Base-by-base conservation (phyloP, 1,284 basidiomycete species). In the Sanghuangporus sanghuang region DNA sequence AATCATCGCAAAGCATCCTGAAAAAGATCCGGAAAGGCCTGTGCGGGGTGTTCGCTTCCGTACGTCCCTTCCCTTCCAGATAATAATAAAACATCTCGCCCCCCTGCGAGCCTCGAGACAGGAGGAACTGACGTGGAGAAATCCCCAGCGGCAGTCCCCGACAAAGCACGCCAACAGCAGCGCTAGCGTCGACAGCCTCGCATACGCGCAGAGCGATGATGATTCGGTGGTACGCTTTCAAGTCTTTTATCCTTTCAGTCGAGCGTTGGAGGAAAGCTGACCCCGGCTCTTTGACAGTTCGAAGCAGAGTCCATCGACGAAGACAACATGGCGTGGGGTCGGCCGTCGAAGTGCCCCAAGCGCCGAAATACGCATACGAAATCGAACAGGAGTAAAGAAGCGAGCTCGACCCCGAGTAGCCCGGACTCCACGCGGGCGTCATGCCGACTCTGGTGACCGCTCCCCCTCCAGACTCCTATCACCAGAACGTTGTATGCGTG, bases 311-410 rank as follows among this genome's bases (percentile, higher is more conserved):
- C 57, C 16, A 50, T 65, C 11, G 64, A 65, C 32, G 57, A 58
- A 18, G 64, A 65, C 2, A 65, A 65, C 42, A 62, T 65, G 39
- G 64, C 64, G 2, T 65, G 64, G 64, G 64, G 64, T 5, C 49
- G 48, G 46, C 60, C 59, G 6, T 48, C 64, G 8, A 59, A 52
- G 39, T 39, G 21, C 48, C 14, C n/a, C n/a, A 63, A 57, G 46
- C 54, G 16, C 42, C 27, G 32, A 23, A 52, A 44, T 44, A 14
- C 36, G 27, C 18, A 32, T 9, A 9, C 18, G 52, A 39, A 54
- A 23, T 18, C n/a, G 18, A 27, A 48, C 16, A 40, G 16, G 35
- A 32, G 53, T 7, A 42, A 42, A 14, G 11, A 23, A 39, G 16
- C 55, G 35, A 35, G 27, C 32, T 7, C 35, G 11, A 35, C 16